phyloP scores from a whole-genome alignment of 2,329 filamentous ascomycete genomes.

The Orbilia brochopaga region DNA sequence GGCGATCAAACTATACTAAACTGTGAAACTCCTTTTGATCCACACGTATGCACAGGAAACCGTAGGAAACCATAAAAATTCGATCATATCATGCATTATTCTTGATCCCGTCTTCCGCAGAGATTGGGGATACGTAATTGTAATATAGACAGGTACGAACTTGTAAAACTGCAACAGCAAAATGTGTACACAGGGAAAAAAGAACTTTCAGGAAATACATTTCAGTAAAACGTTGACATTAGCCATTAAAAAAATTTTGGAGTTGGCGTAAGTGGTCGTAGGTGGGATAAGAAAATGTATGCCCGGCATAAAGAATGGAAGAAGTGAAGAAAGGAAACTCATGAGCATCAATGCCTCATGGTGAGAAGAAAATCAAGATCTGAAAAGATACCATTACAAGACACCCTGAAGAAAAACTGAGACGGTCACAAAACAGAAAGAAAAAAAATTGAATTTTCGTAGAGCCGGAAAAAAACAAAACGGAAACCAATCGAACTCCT shows the following conservation, averaged over 20 bases:
- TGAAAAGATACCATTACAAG: slow-evolving; percentile 12
- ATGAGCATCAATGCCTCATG: slow-evolving; percentile 40
- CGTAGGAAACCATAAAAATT: neutral
- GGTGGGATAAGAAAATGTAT: slow-evolving; percentile 16
- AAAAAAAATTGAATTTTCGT: neutral
- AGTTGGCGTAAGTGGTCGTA: slow-evolving; percentile 21
- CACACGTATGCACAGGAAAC: neutral
- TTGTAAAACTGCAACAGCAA: neutral
- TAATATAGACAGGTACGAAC: slow-evolving; percentile 26
- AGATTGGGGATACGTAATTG: slow-evolving; percentile 3
- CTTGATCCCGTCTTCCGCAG: slow-evolving; percentile 6
- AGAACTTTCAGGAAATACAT: neutral
- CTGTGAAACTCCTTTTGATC: slow-evolving; percentile 23
- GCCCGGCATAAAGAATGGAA: slow-evolving; percentile 20
- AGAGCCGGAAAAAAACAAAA: no score
- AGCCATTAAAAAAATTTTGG: slow-evolving; percentile 29
- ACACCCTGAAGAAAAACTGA: slow-evolving; percentile 1
- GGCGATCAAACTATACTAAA: no score
- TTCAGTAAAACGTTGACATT: slow-evolving; percentile 16
- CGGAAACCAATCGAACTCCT: slow-evolving; percentile 30
- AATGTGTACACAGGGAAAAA: slow-evolving; percentile 32
- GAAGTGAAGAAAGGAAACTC: neutral
- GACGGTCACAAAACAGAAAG: neutral
- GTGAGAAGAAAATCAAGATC: neutral
- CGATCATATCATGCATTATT: neutral